Percentiles rank a stretch among this genome's conserved stretches.
phyloP scores from a whole-genome alignment of 352 stramenopile species.

The Globisporangium barbulae region DNA sequence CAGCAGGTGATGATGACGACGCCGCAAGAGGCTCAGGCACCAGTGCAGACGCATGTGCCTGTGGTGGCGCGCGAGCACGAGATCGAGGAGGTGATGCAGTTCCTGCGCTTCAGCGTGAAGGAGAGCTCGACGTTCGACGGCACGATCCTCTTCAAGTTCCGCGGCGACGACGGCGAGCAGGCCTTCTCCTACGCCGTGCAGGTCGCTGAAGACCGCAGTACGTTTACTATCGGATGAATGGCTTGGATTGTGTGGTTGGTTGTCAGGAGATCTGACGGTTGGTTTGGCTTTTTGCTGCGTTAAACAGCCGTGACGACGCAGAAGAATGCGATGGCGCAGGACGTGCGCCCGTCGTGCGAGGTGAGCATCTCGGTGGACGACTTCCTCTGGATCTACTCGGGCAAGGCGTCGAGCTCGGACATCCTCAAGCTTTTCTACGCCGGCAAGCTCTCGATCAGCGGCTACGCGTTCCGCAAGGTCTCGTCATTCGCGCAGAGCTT shows the following conservation, averaged over 20 bases:
- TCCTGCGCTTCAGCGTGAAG: slow-evolving; percentile 84
- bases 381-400: slow-evolving; percentile 85
- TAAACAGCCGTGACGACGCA: slow-evolving; percentile 41
- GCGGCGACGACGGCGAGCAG: slow-evolving; percentile 32
- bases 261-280: background rate
- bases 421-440: slow-evolving; percentile 81
- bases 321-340: slow-evolving; percentile 46
- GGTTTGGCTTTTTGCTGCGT: background rate
- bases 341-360: slow-evolving; percentile 60
- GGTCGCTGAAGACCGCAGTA: slow-evolving; percentile 41
- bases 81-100: slow-evolving; percentile 88
- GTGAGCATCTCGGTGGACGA: slow-evolving; percentile 85
- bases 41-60: background rate
- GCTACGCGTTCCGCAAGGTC: slow-evolving; percentile 79
- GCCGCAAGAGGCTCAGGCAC: background rate
- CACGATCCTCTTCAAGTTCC: slow-evolving; percentile 87
- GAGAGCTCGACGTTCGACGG: slow-evolving; percentile 58
- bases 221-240: slow-evolving; percentile 7
- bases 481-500: slow-evolving; percentile 84
- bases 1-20: background rate
- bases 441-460: slow-evolving; percentile 69
- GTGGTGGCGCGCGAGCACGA: slow-evolving; percentile 44
- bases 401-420: slow-evolving; percentile 75
- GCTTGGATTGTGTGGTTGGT: slow-evolving; percentile 3
- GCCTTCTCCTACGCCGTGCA: slow-evolving; percentile 70